Evolutionary conservation across 176 grass and related monocot species (phyloP), one percentile per base, ranked within the genome.

Genomic region (Musa itinerans): DNA sequence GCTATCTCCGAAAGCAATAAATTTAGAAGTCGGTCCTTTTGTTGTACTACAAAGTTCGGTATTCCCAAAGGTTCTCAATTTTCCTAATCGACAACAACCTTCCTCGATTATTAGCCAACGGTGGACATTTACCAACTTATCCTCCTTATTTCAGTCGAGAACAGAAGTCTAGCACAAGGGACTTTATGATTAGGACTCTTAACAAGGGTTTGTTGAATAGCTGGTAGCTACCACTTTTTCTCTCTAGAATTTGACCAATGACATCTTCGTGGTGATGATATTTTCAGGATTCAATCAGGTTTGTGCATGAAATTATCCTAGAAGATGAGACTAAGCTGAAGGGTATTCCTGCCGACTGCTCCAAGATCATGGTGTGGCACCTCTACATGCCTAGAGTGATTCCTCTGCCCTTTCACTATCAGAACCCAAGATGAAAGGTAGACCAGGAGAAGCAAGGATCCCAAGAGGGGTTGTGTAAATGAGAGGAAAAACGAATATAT

Each of bases 331-430:
- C 77, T 69, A 91, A 91, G 67, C 78, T 87, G 82, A 87, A 80
- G 80, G 85, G 85, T 49, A 83, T 91, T 16, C 82, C 89, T 63
- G 72, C 85, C 0, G 89, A 85, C 9, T 91, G 89, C 59, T 85
- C 83, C 22, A 81, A 85, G 65, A 81, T 87, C 74, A 85, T 91
- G 83, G 85, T 91, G n/a, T 91, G 89, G 89, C 80, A 87, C 10
- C 74, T 78, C 15, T 57, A 85, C 53, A 24, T 49, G 1, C 23
- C 22, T 2, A 67, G 52, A 2, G 17, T 74, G 12, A 7, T 29
- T 17, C 53, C 22, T 17, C 53, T 57, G 53, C 53, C 72, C 53
- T 25, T 54, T 51, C 51, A 74, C 53, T 27, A 54, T 26, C 14
- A n/a, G 51, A 70, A 51, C 12, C 68, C 34, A 69, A 21, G 68